Base-by-base conservation (phyloP, 129 eudicot genomes). In the Arctium lappa region DNA sequence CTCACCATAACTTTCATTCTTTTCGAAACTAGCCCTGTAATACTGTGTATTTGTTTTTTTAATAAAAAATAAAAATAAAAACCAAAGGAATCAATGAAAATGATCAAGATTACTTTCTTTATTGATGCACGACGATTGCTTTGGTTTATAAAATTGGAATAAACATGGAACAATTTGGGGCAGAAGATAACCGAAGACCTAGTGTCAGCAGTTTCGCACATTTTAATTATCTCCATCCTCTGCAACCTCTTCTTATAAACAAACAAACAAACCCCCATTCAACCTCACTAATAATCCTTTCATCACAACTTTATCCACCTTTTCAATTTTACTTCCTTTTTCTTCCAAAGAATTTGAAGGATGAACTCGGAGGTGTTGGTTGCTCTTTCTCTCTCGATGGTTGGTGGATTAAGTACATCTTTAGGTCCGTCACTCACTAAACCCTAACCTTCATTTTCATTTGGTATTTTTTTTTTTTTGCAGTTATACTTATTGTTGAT, bases 331-430 rank as follows among this genome's bases (percentile, higher is more conserved):
- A 2, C 71, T 73, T 71, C 29, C 44, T 18, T 39, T 15, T 56
- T 36, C 69, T 50, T 77, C 38, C 46, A 34, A 72, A 72, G 75
- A 50, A 82, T 34, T 73, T 48, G 84, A 83, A 79, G 30, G 27
- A 94, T 94, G 98, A 91, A 92, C 82, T 92, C 97, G 34, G 92
- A 94, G 82, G 97, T 94, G 2, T 42, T 94, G 89, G 97, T 94
- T 83, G 98, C 98, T 81, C 92, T 94, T 80, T 96, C 89, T 40
- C 95, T 94, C 70, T 94, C 98, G 22, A 85, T 94, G 76, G 83
- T 94, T 81, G 98, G 98, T 77, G 98, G 98, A 33, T 85, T 94
- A 82, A 94, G 98, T 84, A 92, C 98, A 65, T 94, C 96, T 56
- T 85, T 94, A 78, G 98, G 98, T 92, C 82, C 85, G 88, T 80